phyloP scores from a whole-genome alignment of 1,284 basidiomycete species.

The Phellopilus nigrolimitatus region DNA sequence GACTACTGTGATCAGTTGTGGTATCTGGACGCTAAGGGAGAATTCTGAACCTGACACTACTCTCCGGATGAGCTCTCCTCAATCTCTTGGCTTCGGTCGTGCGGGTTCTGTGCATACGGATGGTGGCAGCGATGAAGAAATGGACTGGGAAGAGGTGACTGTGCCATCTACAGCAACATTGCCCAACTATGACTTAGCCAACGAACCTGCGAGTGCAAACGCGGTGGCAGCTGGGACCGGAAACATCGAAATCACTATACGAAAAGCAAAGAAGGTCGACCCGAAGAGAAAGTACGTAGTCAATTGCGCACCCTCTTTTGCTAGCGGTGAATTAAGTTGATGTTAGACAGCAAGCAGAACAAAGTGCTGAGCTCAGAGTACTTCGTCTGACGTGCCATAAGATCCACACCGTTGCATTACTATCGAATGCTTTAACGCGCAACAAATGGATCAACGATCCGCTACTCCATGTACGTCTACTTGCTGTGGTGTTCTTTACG shows the following conservation, averaged over 20 bases:
- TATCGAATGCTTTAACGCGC: conserved; percentile 71
- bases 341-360: conserved; percentile 37
- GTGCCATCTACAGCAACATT: conserved; percentile 26
- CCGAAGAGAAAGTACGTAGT: conserved; percentile 25
- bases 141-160: conserved; percentile 31
- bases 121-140: conserved; percentile 18
- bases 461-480: conserved; percentile 66
- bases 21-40: background rate
- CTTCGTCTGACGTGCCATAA: conserved; percentile 80
- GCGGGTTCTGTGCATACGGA: background rate
- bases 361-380: conserved; percentile 54
- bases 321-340: background rate
- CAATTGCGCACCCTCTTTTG: background rate
- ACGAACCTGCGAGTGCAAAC: background rate
- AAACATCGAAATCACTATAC: conserved; percentile 59
- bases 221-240: conserved; percentile 27
- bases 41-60: background rate
- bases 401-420: conserved; percentile 75
- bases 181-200: background rate
- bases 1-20: background rate
- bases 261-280: conserved; percentile 37
- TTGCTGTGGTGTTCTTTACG: conserved; percentile 22
- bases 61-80: conserved; percentile 8
- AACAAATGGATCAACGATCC: conserved; percentile 86
- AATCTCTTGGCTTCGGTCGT: background rate